These are phyloP conservation scores for Mycena latifolia DNA, from an alignment of 768 basidiomycete genomes.

Conservation along the genomic window DNA sequence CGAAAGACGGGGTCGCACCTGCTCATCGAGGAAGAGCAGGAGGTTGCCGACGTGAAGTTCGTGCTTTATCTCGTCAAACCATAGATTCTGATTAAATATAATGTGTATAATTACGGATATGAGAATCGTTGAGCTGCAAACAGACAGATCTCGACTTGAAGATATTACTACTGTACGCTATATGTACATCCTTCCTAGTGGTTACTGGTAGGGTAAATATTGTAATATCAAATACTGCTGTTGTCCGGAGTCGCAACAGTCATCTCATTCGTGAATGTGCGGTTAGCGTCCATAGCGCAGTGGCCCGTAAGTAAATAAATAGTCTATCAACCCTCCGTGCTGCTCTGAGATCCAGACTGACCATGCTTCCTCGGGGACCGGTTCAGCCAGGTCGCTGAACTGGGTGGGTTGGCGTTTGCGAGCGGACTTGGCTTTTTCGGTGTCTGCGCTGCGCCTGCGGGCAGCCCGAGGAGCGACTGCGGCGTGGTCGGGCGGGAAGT, in stretches of 20 bases:
- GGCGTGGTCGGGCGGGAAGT: conserved; percentile 26
- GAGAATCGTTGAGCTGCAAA: too few species aligned
- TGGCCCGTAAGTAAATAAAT: not conserved
- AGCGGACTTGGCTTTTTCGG: conserved; percentile 37
- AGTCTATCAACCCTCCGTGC: conserved; percentile 11
- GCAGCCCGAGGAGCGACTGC: conserved; percentile 31
- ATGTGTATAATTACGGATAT: too few species aligned
- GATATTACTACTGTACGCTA: not conserved
- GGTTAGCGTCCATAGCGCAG: too few species aligned
- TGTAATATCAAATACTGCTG: too few species aligned
- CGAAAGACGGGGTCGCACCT: conserved; percentile 61
- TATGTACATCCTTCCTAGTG: conserved; percentile 6
- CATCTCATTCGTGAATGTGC: not conserved
- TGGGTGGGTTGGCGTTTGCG: conserved; percentile 10
- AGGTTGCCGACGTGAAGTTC: conserved; percentile 85
- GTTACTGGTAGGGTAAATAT: conserved; percentile 12
- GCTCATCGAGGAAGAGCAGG: conserved; percentile 89
- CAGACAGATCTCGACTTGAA: conserved; percentile 1
- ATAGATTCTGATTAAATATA: conserved; percentile 9
- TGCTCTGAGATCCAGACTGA: conserved; percentile 30
- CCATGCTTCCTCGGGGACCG: conserved; percentile 30
- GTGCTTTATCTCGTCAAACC: conserved; percentile 71
- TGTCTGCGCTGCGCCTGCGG: conserved; percentile 25
- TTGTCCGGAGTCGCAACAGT: conserved; percentile 18
- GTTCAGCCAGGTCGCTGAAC: conserved; percentile 29